Conservation (phyloP, 2,329 filamentous ascomycete genomes). For the Penicillium sumatraense region DNA sequence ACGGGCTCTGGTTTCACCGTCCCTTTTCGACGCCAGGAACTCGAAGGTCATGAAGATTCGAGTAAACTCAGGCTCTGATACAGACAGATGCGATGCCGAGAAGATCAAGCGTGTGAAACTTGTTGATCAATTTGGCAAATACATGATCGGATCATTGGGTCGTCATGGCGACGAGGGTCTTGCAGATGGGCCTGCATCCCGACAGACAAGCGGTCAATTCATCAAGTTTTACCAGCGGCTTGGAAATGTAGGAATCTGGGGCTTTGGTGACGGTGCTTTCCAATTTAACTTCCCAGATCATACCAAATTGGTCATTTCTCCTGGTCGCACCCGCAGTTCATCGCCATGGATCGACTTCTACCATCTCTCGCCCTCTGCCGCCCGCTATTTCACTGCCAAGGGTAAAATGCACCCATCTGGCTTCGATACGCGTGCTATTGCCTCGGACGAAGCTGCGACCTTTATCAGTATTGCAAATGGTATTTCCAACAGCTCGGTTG, state of each 20-base stretch:
- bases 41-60: slow-evolving; percentile 40
- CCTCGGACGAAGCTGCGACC: slow-evolving; percentile 46
- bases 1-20: slow-evolving; percentile 45
- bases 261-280: slow-evolving; percentile 54
- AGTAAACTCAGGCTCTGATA: slow-evolving; percentile 35
- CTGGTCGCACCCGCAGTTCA: slow-evolving; percentile 42
- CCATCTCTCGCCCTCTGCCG: slow-evolving; percentile 52
- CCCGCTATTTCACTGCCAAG: slow-evolving; percentile 46
- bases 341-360: slow-evolving; percentile 54
- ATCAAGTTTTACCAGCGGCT: slow-evolving; percentile 57
- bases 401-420: slow-evolving; percentile 50
- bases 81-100: slow-evolving; percentile 47
- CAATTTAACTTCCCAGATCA: slow-evolving; percentile 60
- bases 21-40: slow-evolving; percentile 44
- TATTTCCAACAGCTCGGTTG: slow-evolving; percentile 34
- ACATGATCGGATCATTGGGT: slow-evolving; percentile 55
- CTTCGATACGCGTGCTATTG: slow-evolving; percentile 47
- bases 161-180: slow-evolving; percentile 44
- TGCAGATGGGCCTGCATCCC: slow-evolving; percentile 31
- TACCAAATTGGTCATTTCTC: slow-evolving; percentile 55
- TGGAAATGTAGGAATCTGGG: slow-evolving; percentile 59
- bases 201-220: slow-evolving; percentile 42
- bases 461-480: slow-evolving; percentile 47
- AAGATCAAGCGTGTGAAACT: slow-evolving; percentile 54
- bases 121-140: slow-evolving; percentile 57